phyloP scores from a whole-genome alignment of 345 rosid species.

The Excoecaria agallocha region DNA sequence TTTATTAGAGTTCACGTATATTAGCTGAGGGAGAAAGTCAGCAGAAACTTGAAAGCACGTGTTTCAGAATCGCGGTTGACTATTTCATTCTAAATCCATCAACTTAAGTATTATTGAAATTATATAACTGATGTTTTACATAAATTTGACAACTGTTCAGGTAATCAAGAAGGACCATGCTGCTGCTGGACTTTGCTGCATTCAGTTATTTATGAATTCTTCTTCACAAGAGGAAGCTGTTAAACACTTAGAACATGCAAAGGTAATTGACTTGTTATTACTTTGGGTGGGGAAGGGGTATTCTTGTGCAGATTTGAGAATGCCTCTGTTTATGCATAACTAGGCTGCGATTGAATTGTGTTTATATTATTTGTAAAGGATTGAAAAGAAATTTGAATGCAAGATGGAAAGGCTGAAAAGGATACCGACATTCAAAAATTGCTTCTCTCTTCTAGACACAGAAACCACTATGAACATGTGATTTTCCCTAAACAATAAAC shows the following conservation, averaged over 20 bases:
- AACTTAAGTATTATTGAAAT: neutral
- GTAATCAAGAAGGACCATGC: constrained; percentile 92
- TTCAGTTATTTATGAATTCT: constrained; percentile 90
- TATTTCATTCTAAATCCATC: neutral
- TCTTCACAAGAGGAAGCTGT: constrained; percentile 87
- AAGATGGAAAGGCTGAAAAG: neutral
- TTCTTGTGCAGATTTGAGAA: constrained; percentile 5
- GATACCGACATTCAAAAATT: neutral
- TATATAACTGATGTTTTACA: neutral
- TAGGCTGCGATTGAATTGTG: neutral
- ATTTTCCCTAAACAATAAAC: neutral
- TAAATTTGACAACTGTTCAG: constrained; percentile 37
- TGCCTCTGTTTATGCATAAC: neutral
- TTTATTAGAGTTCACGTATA: neutral
- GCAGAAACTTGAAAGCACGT: neutral
- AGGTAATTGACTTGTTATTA: constrained; percentile 44
- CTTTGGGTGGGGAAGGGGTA: neutral
- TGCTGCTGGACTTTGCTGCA: constrained; percentile 93
- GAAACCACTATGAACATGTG: neutral
- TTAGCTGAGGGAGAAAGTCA: neutral
- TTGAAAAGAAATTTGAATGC: neutral
- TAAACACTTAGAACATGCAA: constrained; percentile 83
- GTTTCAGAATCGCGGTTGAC: neutral
- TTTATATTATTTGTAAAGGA: neutral
- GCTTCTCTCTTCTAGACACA: neutral